Evolutionary conservation across 768 basidiomycete genomes (phyloP).

Genomic region (Pleurotus platypus): DNA sequence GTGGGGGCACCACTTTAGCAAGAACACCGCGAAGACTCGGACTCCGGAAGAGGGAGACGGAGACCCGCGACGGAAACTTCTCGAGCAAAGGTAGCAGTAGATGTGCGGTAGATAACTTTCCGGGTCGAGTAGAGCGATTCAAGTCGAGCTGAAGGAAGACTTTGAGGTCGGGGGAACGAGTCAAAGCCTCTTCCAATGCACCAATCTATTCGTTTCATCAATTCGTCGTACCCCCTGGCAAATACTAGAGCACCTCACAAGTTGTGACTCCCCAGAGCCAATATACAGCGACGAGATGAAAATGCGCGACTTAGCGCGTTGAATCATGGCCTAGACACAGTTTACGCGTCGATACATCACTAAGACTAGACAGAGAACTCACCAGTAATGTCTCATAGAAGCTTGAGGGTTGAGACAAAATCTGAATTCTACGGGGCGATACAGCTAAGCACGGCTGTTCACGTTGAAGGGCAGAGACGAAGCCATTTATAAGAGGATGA

Average conservation of each 20-base stretch:
- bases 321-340: slow-evolving; percentile 62
- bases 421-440: slow-evolving; percentile 40
- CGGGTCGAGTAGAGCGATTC: slow-evolving; percentile 74
- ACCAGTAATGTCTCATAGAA: slow-evolving; percentile 60
- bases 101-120: slow-evolving; percentile 63
- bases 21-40: slow-evolving; percentile 77
- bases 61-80: slow-evolving; percentile 70
- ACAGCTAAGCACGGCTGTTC: slow-evolving; percentile 48
- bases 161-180: slow-evolving; percentile 54
- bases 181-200: slow-evolving; percentile 58
- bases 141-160: slow-evolving; percentile 77
- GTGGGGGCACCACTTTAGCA: slow-evolving; percentile 76
- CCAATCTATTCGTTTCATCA: slow-evolving; percentile 49
- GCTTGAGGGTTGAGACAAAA: slow-evolving; percentile 53
- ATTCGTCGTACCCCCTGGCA: no score
- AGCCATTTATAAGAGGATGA: slow-evolving; percentile 32
- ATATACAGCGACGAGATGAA: slow-evolving; percentile 92
- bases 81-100: slow-evolving; percentile 69
- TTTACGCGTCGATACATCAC: background rate
- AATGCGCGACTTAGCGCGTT: slow-evolving; percentile 71
- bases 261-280: slow-evolving; percentile 70
- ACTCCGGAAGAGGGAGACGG: slow-evolving; percentile 81
- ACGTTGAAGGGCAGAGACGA: slow-evolving; percentile 29
- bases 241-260: slow-evolving; percentile 50
- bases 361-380: slow-evolving; percentile 18